Conservation (phyloP, 192 early-diverging fungal species). For the Coemansia sp. region DNA sequence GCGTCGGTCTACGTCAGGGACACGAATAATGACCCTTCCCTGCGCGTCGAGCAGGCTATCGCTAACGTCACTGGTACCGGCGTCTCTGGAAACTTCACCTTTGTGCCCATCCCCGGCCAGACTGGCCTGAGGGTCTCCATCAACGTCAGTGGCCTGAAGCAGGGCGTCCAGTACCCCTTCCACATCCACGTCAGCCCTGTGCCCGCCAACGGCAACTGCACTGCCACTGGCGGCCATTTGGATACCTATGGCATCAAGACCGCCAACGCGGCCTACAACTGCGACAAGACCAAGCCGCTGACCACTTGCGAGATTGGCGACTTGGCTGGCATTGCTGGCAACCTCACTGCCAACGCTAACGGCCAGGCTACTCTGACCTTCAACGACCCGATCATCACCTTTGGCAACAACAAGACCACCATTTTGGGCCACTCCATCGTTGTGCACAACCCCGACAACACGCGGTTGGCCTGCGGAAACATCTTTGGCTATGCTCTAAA, state of each 20-base stretch:
- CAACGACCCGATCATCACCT: conserved; percentile 44
- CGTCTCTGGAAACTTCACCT: conserved; percentile 20
- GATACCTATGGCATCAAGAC: conserved; percentile 33
- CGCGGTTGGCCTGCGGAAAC: conserved; percentile 60
- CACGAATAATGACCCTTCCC: neutral
- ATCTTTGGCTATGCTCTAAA: conserved; percentile 42
- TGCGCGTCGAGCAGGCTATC: conserved; percentile 5
- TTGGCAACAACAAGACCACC: conserved; percentile 39
- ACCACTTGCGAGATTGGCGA: conserved; percentile 61
- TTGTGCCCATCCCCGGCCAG: conserved; percentile 12
- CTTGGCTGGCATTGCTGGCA: conserved; percentile 57
- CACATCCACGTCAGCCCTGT: conserved; percentile 50
- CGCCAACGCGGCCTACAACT: conserved; percentile 33
- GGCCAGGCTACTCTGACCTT: conserved; percentile 23
- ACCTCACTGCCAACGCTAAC: conserved; percentile 36
- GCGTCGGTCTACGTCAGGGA: conserved; percentile 3
- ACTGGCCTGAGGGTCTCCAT: conserved; percentile 31
- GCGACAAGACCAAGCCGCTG: conserved; percentile 15
- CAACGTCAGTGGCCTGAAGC: conserved; percentile 32
- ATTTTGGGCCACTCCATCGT: conserved; percentile 60
- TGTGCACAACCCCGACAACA: conserved; percentile 54
- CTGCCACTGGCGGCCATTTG: conserved; percentile 48
- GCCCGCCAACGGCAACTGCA: conserved; percentile 49
- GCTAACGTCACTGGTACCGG: conserved; percentile 19
- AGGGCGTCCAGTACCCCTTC: conserved; percentile 34